phyloP scores from a whole-genome alignment of 768 basidiomycete genomes.

The Boletus pseudopeckii region DNA sequence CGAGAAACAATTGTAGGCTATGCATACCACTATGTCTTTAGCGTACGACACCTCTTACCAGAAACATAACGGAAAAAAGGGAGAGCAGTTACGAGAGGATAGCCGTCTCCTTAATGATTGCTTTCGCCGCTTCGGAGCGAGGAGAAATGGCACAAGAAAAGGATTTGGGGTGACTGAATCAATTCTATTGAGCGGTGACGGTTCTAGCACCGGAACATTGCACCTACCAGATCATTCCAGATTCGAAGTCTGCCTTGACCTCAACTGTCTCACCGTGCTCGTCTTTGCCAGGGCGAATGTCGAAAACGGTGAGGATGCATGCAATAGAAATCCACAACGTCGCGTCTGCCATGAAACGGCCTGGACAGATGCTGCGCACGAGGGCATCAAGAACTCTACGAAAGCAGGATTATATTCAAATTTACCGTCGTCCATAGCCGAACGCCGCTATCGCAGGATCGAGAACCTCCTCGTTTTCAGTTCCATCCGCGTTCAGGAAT shows the following conservation, averaged over 20 bases:
- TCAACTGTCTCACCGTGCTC: conserved; percentile 14
- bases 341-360: conserved; percentile 42
- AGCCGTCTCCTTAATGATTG: conserved; percentile 29
- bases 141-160: conserved; percentile 31
- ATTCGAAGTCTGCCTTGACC: conserved; percentile 25
- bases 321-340: conserved; percentile 36
- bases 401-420: neutral
- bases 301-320: conserved; percentile 28
- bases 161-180: conserved; percentile 28
- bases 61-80: neutral
- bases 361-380: conserved; percentile 38
- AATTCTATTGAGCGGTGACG: conserved; percentile 1
- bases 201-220: neutral
- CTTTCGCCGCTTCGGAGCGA: conserved; percentile 27
- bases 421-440: conserved; percentile 36
- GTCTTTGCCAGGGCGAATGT: conserved; percentile 23
- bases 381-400: neutral
- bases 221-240: conserved; percentile 31
- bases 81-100: conserved; percentile 16
- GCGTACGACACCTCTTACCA: neutral
- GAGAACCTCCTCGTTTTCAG: conserved; percentile 29
- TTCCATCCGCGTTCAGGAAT: conserved; percentile 38
- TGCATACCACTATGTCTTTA: neutral
- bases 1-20: conserved; percentile 3
- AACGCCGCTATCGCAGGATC: conserved; percentile 33